Base-by-base conservation (phyloP, 345 rosid species). In the Euphorbia peplus region DNA sequence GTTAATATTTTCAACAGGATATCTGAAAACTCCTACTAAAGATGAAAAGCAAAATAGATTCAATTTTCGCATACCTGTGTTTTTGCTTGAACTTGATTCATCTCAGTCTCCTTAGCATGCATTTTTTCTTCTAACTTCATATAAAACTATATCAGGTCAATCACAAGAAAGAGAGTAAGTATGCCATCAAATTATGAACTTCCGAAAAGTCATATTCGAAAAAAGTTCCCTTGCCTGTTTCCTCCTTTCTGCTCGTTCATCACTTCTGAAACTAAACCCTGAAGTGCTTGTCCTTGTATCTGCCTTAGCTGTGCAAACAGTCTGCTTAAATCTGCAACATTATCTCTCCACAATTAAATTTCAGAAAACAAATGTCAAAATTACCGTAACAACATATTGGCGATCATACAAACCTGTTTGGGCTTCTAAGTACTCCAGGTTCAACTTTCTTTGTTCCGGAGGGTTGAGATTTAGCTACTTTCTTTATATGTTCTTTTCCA, bases 181-280 rank as follows among this genome's bases (percentile, higher is more conserved):
- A 66, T 47, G 51, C n/a, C 60, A 50, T 5, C 50, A 18, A 68
- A 42, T 7, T n/a, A 64, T 37, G 50, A 11, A 15, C 51, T 30
- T 37, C n/a, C 6, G 26, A 22, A 54, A 56, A 67, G n/a, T n/a
- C 5, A n/a, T 0, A 15, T 0, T 41, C 66, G 47, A 37, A 69
- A 63, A 28, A 62, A 47, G 60, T 55, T 70, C 37, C 55, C 76
- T 54, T 82, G 83, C 98, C 91, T 90, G 89, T 83, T 83, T 93
- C 85, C 95, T 83, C 75, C 82, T 86, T 78, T 83, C 90, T 25
- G 95, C 98, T 53, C 95, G 84, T 73, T 86, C 90, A 53, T 76
- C 73, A 68, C 93, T 74, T 72, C 76, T 87, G 84, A 92, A 87
- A 70, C 58, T 79, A 80, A 90, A 88, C 67, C 63, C 64, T 53